A percentile compares a stretch with the other conserved stretches of the same genome.
Evolutionary conservation across 352 stramenopile genomes (phyloP).

Genomic region (Phytophthora hybrid): DNA sequence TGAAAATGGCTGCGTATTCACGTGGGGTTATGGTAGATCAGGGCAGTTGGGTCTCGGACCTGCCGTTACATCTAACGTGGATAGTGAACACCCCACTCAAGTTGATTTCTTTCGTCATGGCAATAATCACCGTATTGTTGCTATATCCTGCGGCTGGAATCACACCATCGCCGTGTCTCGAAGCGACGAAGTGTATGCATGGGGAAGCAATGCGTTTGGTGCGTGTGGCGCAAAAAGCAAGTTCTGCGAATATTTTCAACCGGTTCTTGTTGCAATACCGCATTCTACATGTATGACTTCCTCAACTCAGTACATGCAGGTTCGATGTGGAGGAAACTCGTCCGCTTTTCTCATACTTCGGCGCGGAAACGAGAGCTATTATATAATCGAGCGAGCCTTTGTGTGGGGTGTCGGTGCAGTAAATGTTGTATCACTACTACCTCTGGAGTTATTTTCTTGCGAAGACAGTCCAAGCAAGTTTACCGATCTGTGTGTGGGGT

Average conservation of each 20-base stretch:
- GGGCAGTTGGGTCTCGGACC: constrained; percentile 52
- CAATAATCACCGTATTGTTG: constrained; percentile 12
- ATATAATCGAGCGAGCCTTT: constrained; percentile 18
- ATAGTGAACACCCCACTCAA: constrained; percentile 13
- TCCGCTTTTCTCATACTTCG: constrained; percentile 23
- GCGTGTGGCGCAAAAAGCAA: constrained; percentile 53
- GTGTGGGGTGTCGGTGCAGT: constrained; percentile 38
- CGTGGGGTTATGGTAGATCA: constrained; percentile 42
- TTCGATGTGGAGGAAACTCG: constrained; percentile 38
- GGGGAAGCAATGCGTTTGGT: constrained; percentile 51
- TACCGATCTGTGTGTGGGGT: constrained; percentile 5
- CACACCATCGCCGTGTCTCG: constrained; percentile 43
- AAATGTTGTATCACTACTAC: constrained; percentile 9
- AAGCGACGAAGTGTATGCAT: constrained; percentile 39
- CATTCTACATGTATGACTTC: constrained; percentile 1
- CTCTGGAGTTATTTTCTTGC: constrained; percentile 20
- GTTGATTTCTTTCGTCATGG: constrained; percentile 43
- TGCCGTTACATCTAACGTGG: constrained; percentile 19
- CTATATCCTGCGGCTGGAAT: constrained; percentile 46
- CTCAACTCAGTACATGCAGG: neutral
- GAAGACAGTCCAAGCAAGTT: constrained; percentile 2
- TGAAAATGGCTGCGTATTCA: constrained; percentile 39
- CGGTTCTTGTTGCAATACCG: constrained; percentile 44
- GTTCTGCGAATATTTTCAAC: constrained; percentile 55
- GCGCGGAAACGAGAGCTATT: neutral